Conservation (phyloP, 1,284 basidiomycete genomes). For the Golubevia sp. region DNA sequence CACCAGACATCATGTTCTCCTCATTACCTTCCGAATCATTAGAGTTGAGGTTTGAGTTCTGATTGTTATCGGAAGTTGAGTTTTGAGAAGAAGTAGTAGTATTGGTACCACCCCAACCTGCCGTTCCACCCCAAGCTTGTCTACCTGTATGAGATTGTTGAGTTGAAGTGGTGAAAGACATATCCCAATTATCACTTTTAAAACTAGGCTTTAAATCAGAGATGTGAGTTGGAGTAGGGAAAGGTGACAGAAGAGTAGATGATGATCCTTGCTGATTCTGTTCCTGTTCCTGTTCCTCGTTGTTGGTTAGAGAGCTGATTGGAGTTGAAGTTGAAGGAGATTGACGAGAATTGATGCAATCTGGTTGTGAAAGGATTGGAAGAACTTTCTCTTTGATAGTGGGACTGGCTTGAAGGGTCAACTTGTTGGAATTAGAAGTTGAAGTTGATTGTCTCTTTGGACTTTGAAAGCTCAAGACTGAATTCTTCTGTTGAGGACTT, state of each 20-base stretch:
- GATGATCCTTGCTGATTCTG: background rate
- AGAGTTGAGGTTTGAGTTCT: background rate
- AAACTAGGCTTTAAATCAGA: background rate
- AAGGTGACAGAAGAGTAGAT: background rate
- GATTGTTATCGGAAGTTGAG: no score
- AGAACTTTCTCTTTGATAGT: no score
- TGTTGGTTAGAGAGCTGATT: background rate
- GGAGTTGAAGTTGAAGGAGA: no score
- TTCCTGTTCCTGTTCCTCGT: constrained; percentile 9
- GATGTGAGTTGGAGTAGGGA: background rate
- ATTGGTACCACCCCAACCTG: background rate
- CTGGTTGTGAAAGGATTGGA: no score
- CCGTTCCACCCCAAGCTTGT: background rate
- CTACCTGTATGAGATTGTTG: background rate
- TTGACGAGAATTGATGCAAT: no score
- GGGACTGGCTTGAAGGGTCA: no score
- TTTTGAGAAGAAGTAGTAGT: background rate
- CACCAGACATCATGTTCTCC: no score
- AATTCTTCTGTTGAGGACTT: no score
- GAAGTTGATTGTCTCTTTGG: no score
- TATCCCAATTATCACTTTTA: background rate
- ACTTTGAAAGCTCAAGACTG: no score
- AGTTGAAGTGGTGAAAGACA: background rate
- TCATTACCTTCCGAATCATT: background rate
- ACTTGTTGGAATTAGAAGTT: no score